Base-by-base conservation (phyloP, 371 early-diverging fungal species). In the Saksenaea vasiformis region DNA sequence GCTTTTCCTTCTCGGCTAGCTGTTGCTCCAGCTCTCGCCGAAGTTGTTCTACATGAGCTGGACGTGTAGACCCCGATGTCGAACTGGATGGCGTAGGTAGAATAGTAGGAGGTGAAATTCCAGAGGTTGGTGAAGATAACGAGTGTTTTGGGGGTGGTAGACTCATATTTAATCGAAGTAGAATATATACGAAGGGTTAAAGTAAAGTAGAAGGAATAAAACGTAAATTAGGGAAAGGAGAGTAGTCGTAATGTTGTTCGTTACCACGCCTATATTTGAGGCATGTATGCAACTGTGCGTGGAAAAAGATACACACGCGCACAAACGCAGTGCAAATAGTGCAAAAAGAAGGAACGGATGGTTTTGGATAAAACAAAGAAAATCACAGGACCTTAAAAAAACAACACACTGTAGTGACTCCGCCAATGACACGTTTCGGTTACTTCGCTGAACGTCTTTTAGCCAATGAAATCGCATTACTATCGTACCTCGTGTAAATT, bases 71-170 rank as follows among this genome's bases (percentile, higher is more conserved):
- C 24, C 63, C 62, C 3, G 77, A 70, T 22, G 74, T 70, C 26
- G 79, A 79, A 19, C 71, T 72, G 31, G 79, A 76, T 31, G 80
- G 80, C 17, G 80, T 80, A 26, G 80, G 80, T 57, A 80, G 55
- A 22, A 80, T 70, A 5, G 68, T 74, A 3, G 68, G 54, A 28
- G 64, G 63, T 31, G 68, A 57, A 26, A 44, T 38, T 38, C 61
- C 65, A 17, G 76, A 67, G 7, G 80, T 69, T 28, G 75, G 70
- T 51, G 59, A 69, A 0, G 80, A 75, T 74, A 73, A 72, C 70
- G 80, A 74, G 57, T 77, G 76, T 69, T 70, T 64, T 53, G 76
- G 79, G 66, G 66, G 67, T 63, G 66, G 57, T 41, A 66, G 63
- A 28, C 64, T 70, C 71, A 70, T 70, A 31, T 24, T 61, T 31